phyloP scores from a whole-genome alignment of 768 basidiomycete species.

The Xanthoconium stramineum region DNA sequence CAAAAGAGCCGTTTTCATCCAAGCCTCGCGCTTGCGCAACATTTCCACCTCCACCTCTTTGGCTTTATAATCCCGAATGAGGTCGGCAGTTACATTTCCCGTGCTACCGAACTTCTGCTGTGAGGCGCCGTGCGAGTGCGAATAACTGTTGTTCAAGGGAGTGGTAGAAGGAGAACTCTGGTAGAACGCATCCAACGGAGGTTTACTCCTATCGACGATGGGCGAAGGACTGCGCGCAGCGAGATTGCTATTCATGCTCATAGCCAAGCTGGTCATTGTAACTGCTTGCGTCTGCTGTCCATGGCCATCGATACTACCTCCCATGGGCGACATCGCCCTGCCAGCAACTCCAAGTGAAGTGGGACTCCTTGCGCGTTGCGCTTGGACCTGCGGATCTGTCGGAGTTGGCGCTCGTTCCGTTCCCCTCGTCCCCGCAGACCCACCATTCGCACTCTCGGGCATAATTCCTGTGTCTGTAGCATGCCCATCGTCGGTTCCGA shows the following conservation, averaged over 20 bases:
- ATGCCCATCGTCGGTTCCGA: slow-evolving; percentile 48
- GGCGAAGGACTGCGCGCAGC: slow-evolving; percentile 57
- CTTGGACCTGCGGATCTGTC: slow-evolving; percentile 35
- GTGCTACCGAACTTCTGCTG: slow-evolving; percentile 48
- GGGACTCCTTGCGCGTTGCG: slow-evolving; percentile 56
- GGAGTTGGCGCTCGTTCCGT: slow-evolving; percentile 56
- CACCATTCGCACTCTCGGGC: slow-evolving; percentile 36
- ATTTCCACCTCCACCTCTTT: slow-evolving; percentile 81
- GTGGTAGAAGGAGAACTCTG: slow-evolving; percentile 38
- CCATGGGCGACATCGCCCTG: slow-evolving; percentile 62
- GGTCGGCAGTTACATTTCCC: slow-evolving; percentile 68
- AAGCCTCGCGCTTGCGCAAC: slow-evolving; percentile 71
- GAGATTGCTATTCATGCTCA: slow-evolving; percentile 46
- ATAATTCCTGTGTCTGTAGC: slow-evolving; percentile 46
- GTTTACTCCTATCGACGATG: slow-evolving; percentile 49
- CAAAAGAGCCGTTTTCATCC: slow-evolving; percentile 80
- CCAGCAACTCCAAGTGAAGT: slow-evolving; percentile 37
- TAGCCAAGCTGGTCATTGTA: slow-evolving; percentile 54
- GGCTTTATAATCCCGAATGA: slow-evolving; percentile 74
- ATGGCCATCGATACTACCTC: slow-evolving; percentile 24
- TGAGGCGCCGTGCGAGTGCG: slow-evolving; percentile 38
- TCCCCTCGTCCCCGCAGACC: slow-evolving; percentile 27
- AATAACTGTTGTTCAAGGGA: slow-evolving; percentile 48
- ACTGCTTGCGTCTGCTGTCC: slow-evolving; percentile 31
- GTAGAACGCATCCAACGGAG: slow-evolving; percentile 64